These are phyloP conservation scores for Oryza meyeriana DNA, from an alignment of 176 grass and related monocot genomes.

Conservation along the genomic window DNA sequence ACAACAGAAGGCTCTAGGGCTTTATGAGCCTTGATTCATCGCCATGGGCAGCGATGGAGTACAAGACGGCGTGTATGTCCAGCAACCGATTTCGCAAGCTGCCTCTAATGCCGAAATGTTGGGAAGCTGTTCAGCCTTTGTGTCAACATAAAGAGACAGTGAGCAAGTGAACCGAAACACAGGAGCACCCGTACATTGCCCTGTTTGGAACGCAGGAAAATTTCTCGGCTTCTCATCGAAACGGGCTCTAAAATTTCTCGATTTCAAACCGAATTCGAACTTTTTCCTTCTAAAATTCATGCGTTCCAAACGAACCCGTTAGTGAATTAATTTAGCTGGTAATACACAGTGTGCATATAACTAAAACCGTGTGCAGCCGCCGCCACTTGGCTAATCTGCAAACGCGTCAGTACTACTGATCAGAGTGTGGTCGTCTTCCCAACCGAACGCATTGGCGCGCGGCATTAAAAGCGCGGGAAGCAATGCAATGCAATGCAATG, in stretches of 20 bases:
- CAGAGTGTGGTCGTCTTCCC: conserved; percentile 12
- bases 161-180: background rate
- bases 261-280: background rate
- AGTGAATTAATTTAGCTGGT: background rate
- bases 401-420: background rate
- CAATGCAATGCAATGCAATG: background rate
- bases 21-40: background rate
- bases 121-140: conserved; percentile 1
- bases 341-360: background rate
- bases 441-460: conserved; percentile 33
- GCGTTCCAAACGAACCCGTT: background rate
- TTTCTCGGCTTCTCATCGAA: background rate
- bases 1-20: background rate
- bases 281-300: background rate
- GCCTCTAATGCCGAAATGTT: conserved; percentile 47
- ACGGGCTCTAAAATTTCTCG: no score
- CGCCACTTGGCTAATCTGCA: background rate
- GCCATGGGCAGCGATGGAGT: background rate
- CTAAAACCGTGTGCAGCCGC: background rate
- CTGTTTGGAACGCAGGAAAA: background rate
- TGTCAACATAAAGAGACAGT: conserved; percentile 12
- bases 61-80: background rate
- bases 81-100: background rate
- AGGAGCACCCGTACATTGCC: background rate
- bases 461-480: conserved; percentile 19